Conservation (phyloP, 129 eudicot genomes). For the Centrapalus pauciflorus region DNA sequence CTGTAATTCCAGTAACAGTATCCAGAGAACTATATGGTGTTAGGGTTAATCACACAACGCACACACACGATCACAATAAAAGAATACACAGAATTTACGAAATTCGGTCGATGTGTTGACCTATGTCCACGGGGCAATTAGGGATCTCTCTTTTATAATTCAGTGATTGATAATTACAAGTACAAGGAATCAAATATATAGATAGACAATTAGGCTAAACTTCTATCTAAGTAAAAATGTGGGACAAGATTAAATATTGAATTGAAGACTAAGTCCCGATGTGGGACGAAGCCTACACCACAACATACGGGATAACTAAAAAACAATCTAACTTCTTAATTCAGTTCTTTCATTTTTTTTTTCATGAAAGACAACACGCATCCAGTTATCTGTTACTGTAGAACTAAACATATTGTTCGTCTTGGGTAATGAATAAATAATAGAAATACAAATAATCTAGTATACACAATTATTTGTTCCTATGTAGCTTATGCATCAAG, state of each 20-base stretch:
- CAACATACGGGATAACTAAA: not conserved
- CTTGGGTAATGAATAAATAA: not conserved
- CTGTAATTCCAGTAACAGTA: not conserved
- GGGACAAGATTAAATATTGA: too few species aligned
- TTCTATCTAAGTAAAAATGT: too few species aligned
- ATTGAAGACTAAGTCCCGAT: too few species aligned
- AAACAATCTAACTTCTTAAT: not conserved
- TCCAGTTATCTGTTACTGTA: not conserved
- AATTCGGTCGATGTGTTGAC: too few species aligned
- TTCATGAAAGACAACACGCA: not conserved
- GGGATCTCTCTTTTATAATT: too few species aligned
- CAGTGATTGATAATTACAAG: too few species aligned
- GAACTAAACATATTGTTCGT: not conserved
- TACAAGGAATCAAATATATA: too few species aligned
- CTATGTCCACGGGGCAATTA: too few species aligned
- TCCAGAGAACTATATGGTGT: not conserved
- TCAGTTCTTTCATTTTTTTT: not conserved
- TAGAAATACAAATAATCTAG: not conserved
- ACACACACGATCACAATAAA: too few species aligned
- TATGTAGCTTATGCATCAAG: not conserved
- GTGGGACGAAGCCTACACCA: too few species aligned
- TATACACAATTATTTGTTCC: not conserved
- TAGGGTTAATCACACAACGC: too few species aligned
- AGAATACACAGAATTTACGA: not conserved
- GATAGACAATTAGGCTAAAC: too few species aligned